Evolutionary conservation across 192 early-diverging fungal species (phyloP), one percentile per base, ranked within the genome.

Genomic region (Coemansia sp.): DNA sequence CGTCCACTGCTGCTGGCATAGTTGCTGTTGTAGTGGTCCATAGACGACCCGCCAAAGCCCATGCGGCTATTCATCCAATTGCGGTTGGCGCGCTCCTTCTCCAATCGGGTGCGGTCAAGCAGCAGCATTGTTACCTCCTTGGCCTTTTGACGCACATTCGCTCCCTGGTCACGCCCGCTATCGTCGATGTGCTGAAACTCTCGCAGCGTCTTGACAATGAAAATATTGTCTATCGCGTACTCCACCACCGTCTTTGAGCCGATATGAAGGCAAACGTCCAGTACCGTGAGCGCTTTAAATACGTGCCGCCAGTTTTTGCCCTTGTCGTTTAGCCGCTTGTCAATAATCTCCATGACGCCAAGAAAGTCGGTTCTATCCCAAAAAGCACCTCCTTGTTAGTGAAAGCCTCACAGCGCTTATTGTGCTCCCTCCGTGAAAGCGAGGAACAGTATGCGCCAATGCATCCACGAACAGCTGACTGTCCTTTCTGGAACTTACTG

Each of bases 261-360:
- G 53, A 84, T 72, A 58, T 91, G 86, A 23, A 99, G 76, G 38
- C 95, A 85, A 69, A 91, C 95, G 69, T 95, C 91, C 21, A 97
- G 83, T 39, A 99, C 69, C 5, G 85, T 89, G 34, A 99, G 82
- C 2, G 93, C 88, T 85, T 99, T 99, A 76, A 93, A 97, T 31
- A 99, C 95, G 78, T 99, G 97, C 61, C 95, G 84, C 97, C 97
- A 99, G 83, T 96, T 90, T 82, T 95, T 96, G 37, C 97, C 97
- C 68, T 90, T 90, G 81, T 99, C 97, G 69, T 98, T 97, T 72
- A 99, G 82, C 9, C 95, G 87, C 85, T 96, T 97, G 73, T 99
- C 95, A 31, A 99, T 71, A 78, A 99, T 95, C 68, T 97, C 94
- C 95, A 99, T 98, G 55, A 99, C 93, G 65, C 94, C 95, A 61